Evolutionary conservation across 768 basidiomycete genomes (phyloP), one percentile per base, ranked within the genome.

Genomic region (Exidia glandulosa): DNA sequence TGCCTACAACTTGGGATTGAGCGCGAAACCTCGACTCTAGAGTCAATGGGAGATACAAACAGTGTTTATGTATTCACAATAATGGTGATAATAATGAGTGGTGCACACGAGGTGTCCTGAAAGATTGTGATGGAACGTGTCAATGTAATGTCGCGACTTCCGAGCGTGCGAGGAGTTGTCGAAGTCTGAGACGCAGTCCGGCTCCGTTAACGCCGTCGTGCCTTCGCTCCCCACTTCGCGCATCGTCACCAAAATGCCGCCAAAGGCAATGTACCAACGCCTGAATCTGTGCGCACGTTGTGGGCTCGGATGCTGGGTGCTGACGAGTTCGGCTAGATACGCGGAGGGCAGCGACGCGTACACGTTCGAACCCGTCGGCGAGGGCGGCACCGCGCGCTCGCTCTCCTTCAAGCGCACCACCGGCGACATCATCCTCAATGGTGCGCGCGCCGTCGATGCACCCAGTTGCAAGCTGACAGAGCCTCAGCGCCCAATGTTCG

Each of bases 371-470:
- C 87, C 88, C 12, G 81, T 82, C 16, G 81, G 81, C 56, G 13
- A 23, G 14, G 13, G 12, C 30, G 50, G 36, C 36, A 9, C 25
- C 10, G 81, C 83, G 23, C 83, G 82, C 67, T 84, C 85, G 32
- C 74, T 90, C 73, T 83, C 86, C 32, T 77, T 90, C 66, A 77
- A 87, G 70, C 81, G 88, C 61, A 76, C 81, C 19, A 86, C 87
- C n/a, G 87, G 87, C 30, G 85, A 89, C 62, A 81, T 90, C 65
- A 77, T 81, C 33, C 78, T 90, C 57, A 87, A 87, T 68, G 72
- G 87, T 87, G 63, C 68, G 83, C 59, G 4, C 61, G 60, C 36
- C n/a, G 57, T 55, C 57, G 54, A 41, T 32, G 9, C 31, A 55
- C 45, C 61, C 30, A 54, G 30, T 29, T 58, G 57, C 41, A 25